phyloP scores from a whole-genome alignment of 257 asterid species.

The Nicotiana undulata region DNA sequence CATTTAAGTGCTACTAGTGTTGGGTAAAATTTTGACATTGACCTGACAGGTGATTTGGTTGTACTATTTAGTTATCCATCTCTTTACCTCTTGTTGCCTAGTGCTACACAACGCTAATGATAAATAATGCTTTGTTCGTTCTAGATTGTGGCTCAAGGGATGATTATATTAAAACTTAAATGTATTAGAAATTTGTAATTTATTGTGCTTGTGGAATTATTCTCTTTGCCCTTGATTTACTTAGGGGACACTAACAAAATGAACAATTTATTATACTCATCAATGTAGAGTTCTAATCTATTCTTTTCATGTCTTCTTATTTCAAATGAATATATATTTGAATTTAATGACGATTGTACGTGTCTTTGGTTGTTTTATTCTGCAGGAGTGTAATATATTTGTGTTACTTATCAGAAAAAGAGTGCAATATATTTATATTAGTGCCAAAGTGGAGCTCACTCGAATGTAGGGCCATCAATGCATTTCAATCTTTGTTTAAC shows the following conservation, averaged over 20 bases:
- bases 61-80: not conserved
- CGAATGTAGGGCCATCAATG: not conserved
- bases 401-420: not conserved
- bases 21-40: not conserved
- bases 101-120: not conserved
- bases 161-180: not conserved
- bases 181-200: not conserved
- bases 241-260: not conserved
- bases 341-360: not conserved
- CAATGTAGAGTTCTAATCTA: not conserved
- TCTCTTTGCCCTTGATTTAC: not conserved
- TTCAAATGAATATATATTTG: conserved; percentile 2
- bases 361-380: not conserved
- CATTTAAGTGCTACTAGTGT: not conserved
- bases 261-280: not conserved
- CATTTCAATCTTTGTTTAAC: not conserved
- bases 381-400: not conserved
- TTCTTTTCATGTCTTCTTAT: not conserved
- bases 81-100: conserved; percentile 3
- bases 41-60: not conserved
- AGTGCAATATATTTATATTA: not conserved
- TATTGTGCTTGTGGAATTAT: conserved; percentile 1
- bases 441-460: conserved; percentile 3
- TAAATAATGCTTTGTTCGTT: not conserved
- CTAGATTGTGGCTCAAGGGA: not conserved